Conservation (phyloP, 768 basidiomycete genomes). For the Wakefieldia striispora region DNA sequence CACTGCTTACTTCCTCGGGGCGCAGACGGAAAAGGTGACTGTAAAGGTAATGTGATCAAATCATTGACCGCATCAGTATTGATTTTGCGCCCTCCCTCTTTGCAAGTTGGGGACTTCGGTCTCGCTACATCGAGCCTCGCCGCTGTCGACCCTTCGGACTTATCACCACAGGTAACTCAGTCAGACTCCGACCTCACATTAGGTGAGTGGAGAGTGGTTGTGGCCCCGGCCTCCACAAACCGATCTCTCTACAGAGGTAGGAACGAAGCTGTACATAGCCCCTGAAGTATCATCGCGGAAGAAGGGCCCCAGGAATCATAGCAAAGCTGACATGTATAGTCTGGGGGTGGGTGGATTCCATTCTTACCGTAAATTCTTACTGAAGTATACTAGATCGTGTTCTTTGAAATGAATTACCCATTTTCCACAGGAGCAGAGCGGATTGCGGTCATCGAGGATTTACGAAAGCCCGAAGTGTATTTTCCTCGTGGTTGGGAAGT, state of each 20-base stretch:
- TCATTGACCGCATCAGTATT: background rate
- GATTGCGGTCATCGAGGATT: conserved; percentile 74
- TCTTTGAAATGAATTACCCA: conserved; percentile 93
- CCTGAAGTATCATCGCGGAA: conserved; percentile 77
- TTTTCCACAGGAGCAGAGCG: conserved; percentile 85
- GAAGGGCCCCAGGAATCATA: conserved; percentile 69
- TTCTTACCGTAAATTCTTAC: background rate
- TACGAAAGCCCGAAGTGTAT: conserved; percentile 68
- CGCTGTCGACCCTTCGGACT: conserved; percentile 72
- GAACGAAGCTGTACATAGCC: conserved; percentile 89
- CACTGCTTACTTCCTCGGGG: background rate
- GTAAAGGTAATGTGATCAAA: conserved; percentile 53
- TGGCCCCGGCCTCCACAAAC: background rate
- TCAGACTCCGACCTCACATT: conserved; percentile 73
- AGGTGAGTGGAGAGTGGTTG: conserved; percentile 38
- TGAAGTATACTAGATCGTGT: conserved; percentile 65
- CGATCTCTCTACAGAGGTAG: conserved; percentile 60
- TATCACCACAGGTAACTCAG: conserved; percentile 44
- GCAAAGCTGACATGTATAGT: conserved; percentile 93
- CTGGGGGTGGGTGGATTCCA: conserved; percentile 63
- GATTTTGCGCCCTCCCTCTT: background rate
- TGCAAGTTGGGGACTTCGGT: conserved; percentile 86
- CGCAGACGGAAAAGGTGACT: conserved; percentile 76
- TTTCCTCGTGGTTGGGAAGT: conserved; percentile 79
- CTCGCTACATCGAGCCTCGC: conserved; percentile 81